A percentile compares a stretch with the other conserved stretches of the same genome.
Conservation (phyloP, 148 eudicot genomes). For the Camellia lanceoleosa region DNA sequence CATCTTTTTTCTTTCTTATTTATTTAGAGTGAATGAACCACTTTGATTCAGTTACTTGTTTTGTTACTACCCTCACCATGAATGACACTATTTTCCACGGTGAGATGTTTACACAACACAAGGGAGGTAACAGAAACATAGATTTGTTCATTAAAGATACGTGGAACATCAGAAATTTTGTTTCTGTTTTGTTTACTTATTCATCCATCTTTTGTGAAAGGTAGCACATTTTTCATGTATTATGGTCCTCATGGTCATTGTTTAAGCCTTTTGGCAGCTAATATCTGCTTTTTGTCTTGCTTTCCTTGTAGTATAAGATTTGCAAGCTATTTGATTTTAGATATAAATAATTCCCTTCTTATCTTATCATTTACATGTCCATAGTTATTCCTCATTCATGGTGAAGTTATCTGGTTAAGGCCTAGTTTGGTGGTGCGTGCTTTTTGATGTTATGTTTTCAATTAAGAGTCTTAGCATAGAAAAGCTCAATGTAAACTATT, state of each 20-base stretch:
- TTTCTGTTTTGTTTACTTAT: not conserved
- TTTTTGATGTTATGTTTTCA: not conserved
- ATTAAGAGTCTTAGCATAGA: not conserved
- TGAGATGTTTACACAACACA: not conserved
- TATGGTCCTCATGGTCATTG: not conserved
- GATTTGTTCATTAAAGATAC: not conserved
- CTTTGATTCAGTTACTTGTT: not conserved
- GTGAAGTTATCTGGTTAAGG: slow-evolving; percentile 1
- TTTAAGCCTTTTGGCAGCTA: not conserved
- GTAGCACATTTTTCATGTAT: not conserved
- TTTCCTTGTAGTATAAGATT: not conserved
- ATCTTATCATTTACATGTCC: not conserved
- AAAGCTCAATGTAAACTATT: not conserved
- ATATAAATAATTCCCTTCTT: not conserved
- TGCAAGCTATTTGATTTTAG: not conserved
- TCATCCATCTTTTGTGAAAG: not conserved
- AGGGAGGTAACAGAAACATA: too few relatives aligned
- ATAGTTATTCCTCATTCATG: not conserved
- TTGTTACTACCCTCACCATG: not conserved
- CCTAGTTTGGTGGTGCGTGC: not conserved
- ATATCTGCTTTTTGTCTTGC: not conserved
- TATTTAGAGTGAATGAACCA: not conserved
- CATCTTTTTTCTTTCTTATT: not conserved
- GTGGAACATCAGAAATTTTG: not conserved
- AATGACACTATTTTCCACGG: not conserved